These are phyloP conservation scores for Colletotrichum sp. DNA, from an alignment of 2,329 filamentous ascomycete genomes.

Conservation along the genomic window DNA sequence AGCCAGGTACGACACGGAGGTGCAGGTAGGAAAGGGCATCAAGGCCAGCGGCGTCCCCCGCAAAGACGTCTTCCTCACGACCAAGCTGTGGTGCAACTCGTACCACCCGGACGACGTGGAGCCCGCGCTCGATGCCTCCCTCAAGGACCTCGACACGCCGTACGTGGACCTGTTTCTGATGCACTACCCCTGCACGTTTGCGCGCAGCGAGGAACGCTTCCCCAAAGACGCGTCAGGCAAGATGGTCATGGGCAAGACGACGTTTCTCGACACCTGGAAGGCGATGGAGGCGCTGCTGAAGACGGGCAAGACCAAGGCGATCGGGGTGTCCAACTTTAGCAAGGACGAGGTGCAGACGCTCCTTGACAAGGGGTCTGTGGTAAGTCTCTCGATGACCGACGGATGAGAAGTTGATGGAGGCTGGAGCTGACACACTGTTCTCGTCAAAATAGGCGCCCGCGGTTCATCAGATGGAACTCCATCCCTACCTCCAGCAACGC, in stretches of 20 bases:
- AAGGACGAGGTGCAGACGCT: not conserved
- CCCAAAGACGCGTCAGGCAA: slow-evolving; percentile 14
- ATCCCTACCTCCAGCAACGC: slow-evolving; percentile 30
- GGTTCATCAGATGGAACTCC: slow-evolving; percentile 62
- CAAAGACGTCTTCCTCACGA: slow-evolving; percentile 32
- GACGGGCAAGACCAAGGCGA: not conserved
- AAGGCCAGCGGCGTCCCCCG: slow-evolving; percentile 28
- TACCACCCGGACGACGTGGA: slow-evolving; percentile 30
- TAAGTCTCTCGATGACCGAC: not conserved
- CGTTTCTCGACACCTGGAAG: not conserved
- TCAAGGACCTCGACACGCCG: slow-evolving; percentile 30
- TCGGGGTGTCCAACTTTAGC: not conserved
- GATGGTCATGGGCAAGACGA: not conserved
- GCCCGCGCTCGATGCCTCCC: slow-evolving; percentile 28
- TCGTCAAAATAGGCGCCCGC: slow-evolving; percentile 15
- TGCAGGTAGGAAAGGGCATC: slow-evolving; percentile 27
- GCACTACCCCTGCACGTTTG: slow-evolving; percentile 31
- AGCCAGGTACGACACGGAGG: slow-evolving; percentile 20
- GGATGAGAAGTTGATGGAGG: not conserved
- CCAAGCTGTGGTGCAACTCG: slow-evolving; percentile 36
- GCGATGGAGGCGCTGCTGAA: not conserved
- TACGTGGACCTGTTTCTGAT: slow-evolving; percentile 35
- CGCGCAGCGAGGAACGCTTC: slow-evolving; percentile 22
- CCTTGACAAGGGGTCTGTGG: not conserved
- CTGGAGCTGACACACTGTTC: not conserved